Conservation (phyloP, 2,329 filamentous ascomycete species). For the Diplodia sapinea region DNA sequence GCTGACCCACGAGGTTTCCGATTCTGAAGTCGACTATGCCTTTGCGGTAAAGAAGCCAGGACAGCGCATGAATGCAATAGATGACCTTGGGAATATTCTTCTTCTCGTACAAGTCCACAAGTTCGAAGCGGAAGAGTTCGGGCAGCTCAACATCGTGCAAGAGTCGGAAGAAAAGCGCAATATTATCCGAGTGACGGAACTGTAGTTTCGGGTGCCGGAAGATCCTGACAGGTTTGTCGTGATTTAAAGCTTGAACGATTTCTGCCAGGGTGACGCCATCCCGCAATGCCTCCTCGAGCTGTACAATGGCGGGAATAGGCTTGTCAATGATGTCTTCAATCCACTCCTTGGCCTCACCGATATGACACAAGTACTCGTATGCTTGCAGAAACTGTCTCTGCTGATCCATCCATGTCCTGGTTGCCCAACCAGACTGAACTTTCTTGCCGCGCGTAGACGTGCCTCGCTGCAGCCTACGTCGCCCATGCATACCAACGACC, state of each 20-base stretch:
- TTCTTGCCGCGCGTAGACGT: slow-evolving; percentile 61
- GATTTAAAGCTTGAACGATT: slow-evolving; percentile 86
- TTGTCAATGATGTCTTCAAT: slow-evolving; percentile 90
- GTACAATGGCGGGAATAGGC: slow-evolving; percentile 86
- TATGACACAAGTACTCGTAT: slow-evolving; percentile 98
- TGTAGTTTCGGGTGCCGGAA: slow-evolving; percentile 86
- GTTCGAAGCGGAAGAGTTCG: slow-evolving; percentile 94
- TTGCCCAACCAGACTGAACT: slow-evolving; percentile 68
- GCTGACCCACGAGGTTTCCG: slow-evolving; percentile 92
- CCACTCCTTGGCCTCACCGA: slow-evolving; percentile 99
- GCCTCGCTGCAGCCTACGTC: slow-evolving; percentile 78
- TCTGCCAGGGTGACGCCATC: slow-evolving; percentile 95
- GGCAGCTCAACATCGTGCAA: slow-evolving; percentile 90
- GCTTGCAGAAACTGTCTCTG: slow-evolving; percentile 95
- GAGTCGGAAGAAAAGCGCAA: slow-evolving; percentile 93
- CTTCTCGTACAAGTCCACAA: slow-evolving; percentile 98
- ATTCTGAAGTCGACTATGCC: slow-evolving; percentile 95
- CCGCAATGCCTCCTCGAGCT: slow-evolving; percentile 88
- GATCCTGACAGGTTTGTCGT: slow-evolving; percentile 76
- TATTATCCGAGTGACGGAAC: slow-evolving; percentile 96
- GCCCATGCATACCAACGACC: slow-evolving; percentile 84
- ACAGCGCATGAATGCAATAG: slow-evolving; percentile 96
- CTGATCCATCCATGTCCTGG: slow-evolving; percentile 98
- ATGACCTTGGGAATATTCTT: slow-evolving; percentile 99
- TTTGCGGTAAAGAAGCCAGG: slow-evolving; percentile 95